Evolutionary conservation across 2,329 filamentous ascomycete genomes (phyloP).

Genomic region (Chlorencoelia australis): DNA sequence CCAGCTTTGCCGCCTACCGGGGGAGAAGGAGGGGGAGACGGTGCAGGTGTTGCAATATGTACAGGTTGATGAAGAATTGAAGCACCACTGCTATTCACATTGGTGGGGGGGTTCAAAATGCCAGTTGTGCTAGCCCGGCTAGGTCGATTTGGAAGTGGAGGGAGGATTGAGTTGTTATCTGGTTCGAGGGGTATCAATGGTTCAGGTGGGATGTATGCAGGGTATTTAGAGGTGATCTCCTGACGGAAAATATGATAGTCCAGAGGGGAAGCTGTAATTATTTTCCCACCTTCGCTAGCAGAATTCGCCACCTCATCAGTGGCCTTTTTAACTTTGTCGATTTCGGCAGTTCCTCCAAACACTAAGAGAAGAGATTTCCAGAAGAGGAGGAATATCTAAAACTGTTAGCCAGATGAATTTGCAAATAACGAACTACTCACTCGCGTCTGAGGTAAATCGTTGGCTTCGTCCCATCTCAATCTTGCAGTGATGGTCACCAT

Average conservation of each 20-base stretch:
- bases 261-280: conserved; percentile 84
- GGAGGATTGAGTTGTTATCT: conserved; percentile 83
- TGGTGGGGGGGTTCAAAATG: conserved; percentile 46
- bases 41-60: conserved; percentile 95
- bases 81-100: conserved; percentile 45
- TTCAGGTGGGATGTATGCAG: conserved; percentile 83
- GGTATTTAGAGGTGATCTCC: conserved; percentile 96
- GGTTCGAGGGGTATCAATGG: conserved; percentile 76
- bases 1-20: conserved; percentile 78
- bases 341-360: conserved; percentile 69
- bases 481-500: conserved; percentile 60
- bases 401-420: conserved; percentile 15
- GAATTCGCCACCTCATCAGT: conserved; percentile 44
- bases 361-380: conserved; percentile 87
- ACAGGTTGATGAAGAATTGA: conserved; percentile 94
- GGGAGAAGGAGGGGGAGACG: conserved; percentile 89
- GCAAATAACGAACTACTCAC: conserved; percentile 32
- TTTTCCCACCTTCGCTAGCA: conserved; percentile 44
- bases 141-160: conserved; percentile 69
- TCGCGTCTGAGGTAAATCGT: conserved; percentile 51
- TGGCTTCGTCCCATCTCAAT: conserved; percentile 64
- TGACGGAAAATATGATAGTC: conserved; percentile 96
- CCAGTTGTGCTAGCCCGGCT: conserved; percentile 51
- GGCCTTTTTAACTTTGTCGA: conserved; percentile 63
- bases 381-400: conserved; percentile 64